Base-by-base conservation (phyloP, 1,284 basidiomycete species). In the Boletus holoroseus region DNA sequence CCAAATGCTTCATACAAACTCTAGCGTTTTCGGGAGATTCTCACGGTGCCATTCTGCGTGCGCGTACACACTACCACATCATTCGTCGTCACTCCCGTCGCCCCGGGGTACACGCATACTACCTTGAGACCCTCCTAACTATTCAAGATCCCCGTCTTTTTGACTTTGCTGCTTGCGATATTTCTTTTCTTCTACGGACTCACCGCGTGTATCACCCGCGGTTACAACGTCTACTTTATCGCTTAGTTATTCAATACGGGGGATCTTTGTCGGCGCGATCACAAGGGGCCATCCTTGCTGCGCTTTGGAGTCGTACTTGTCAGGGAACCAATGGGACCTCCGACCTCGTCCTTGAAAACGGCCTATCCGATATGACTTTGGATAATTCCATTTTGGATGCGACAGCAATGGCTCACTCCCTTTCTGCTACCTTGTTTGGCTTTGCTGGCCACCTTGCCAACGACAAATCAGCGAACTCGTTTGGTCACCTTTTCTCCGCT, bases 151-250 rank as follows among this genome's bases (percentile, higher is more conserved):
- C 62, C 22, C 54, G 55, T 41, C 50, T 55, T 49, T 44, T 63
- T 30, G 44, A 57, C 7, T 37, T 55, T 35, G 51, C 55, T 42
- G 59, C 64, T 11, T 30, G 51, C 18, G 58, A 62, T 32, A 43
- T 67, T n/a, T 43, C 63, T 9, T 50, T 49, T 47, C 44, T 57
- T 41, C 54, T 57, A 15, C 58, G 64, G 36, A 54, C 56, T 13
- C 63, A 67, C 50, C 49, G 31, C 5, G 22, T 47, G n/a, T 67
- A 47, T 36, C 57, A 67, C 26, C 52, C 60, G 3, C 45, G 58
- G 24, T 16, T 74, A 9, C 57, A 64, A 24, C 50, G 44, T n/a
- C 32, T 68, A 1, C 55, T 76, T 5, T 67, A 63, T 53, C 55
- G 53, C 28, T 32, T 66, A 20, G 56, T 70, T 13, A 34, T 70